Evolutionary conservation across 2,329 filamentous ascomycete genomes (phyloP), one percentile per base, ranked within the genome.

Genomic region (Ophiosphaerella korrae): DNA sequence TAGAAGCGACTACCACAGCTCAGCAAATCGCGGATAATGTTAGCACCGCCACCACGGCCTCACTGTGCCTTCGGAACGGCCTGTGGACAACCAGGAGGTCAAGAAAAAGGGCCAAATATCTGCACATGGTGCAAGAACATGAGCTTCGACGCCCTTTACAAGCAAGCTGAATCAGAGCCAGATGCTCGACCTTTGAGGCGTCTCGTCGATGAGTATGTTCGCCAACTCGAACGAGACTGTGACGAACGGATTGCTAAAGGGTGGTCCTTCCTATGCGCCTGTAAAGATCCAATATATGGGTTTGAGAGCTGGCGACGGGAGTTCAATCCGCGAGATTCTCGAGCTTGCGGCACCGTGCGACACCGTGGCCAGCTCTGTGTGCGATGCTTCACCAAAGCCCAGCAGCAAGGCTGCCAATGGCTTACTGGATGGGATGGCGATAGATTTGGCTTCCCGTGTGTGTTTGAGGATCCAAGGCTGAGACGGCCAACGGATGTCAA

Each of bases 41-140:
- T 57, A 33, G 49, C 57, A 32, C 63, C 62, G 29, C 61, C 60
- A 35, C 60, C 60, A 34, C 58, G 40, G 40, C 50, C 53, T 26
- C 50, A 53, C 38, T 66, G 63, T 43, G 62, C 57, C 16, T 64
- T 66, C 24, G 63, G 63, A 32, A 32, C 43, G 45, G 58, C 56
- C 14, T 66, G 63, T 44, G 42, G 42, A 23, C 44, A 50, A 44
- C 47, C 53, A 23, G 58, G 52, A 38, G 61, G 63, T 11, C 55
- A 62, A 45, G 58, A 60, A 23, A 50, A 45, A 39, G 63, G 63
- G 2, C 54, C 55, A 21, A 46, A 61, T 5, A 52, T 66, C 11
- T 66, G 63, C 41, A 48, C 48, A 24, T 64, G 62, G 62, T 66
- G 63, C 42, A 64, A 55, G 32, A 66, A 66, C 21, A 55, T 63